Evolutionary conservation across 768 basidiomycete genomes (phyloP).

Genomic region (Podaxis sp.): DNA sequence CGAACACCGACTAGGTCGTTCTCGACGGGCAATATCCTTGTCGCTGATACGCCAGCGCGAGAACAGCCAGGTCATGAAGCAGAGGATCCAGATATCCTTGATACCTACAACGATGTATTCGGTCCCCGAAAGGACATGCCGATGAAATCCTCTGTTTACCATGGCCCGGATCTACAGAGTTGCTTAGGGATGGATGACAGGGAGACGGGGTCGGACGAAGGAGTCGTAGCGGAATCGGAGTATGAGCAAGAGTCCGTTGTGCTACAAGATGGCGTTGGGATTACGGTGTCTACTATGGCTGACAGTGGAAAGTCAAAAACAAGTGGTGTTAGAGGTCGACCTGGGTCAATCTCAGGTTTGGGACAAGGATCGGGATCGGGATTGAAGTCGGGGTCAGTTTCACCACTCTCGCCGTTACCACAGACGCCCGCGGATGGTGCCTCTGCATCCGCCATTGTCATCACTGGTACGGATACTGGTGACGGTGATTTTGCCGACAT

Average conservation of each 20-base stretch:
- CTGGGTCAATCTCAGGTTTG: not conserved
- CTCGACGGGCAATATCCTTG: conserved; percentile 10
- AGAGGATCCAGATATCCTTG: not conserved
- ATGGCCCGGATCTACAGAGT: conserved; percentile 16
- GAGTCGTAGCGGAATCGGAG: not conserved
- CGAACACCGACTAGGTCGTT: conserved; percentile 11
- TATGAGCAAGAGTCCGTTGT: no score
- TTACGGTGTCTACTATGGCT: no score
- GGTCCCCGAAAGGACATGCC: not conserved
- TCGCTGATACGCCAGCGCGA: conserved; percentile 7
- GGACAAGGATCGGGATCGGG: not conserved
- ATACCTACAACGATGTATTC: not conserved
- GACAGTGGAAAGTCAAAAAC: not conserved
- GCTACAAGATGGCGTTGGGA: not conserved
- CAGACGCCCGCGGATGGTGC: not conserved
- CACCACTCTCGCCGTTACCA: conserved; percentile 1
- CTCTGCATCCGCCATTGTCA: not conserved
- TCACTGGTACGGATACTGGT: not conserved
- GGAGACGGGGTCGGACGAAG: not conserved
- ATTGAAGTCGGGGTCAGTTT: not conserved
- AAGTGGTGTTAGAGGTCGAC: no score
- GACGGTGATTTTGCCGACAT: not conserved
- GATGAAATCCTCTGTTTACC: not conserved
- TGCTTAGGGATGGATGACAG: conserved; percentile 3
- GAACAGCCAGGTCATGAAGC: not conserved